Conservation (phyloP, 2,329 filamentous ascomycete genomes). For the Thielaviopsis ethacetica region DNA sequence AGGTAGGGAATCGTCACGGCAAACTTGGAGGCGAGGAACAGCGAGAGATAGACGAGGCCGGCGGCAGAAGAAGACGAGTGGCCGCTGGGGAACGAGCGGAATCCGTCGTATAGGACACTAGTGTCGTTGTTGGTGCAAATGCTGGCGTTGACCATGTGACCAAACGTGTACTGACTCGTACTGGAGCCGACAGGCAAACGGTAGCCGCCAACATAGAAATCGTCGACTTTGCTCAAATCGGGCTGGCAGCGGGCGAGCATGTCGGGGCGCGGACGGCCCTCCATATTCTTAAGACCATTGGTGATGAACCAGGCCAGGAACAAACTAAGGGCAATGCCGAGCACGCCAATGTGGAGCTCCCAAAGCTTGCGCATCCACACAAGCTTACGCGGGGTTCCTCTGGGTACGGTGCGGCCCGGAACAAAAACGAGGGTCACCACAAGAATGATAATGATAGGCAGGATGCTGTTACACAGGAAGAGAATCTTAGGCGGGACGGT, state of each 20-base stretch:
- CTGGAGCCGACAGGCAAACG: slow-evolving; percentile 37
- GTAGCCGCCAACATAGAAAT: slow-evolving; percentile 48
- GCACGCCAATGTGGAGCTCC: slow-evolving; percentile 76
- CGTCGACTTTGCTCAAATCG: slow-evolving; percentile 44
- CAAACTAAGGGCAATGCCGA: slow-evolving; percentile 61
- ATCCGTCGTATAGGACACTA: slow-evolving; percentile 56
- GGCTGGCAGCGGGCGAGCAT: slow-evolving; percentile 65
- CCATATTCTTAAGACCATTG: slow-evolving; percentile 67
- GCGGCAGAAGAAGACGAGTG: slow-evolving; percentile 52
- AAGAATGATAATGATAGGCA: slow-evolving; percentile 52
- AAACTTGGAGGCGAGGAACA: slow-evolving; percentile 77
- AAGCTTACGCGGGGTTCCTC: slow-evolving; percentile 42
- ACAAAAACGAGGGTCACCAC: slow-evolving; percentile 53
- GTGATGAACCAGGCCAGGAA: slow-evolving; percentile 65
- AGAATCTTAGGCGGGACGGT: slow-evolving; percentile 56
- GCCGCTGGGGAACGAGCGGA: slow-evolving; percentile 54
- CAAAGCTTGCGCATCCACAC: slow-evolving; percentile 74
- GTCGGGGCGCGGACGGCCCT: slow-evolving; percentile 61
- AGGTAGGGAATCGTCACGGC: slow-evolving; percentile 58
- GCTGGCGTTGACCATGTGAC: slow-evolving; percentile 46
- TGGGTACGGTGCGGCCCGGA: slow-evolving; percentile 51
- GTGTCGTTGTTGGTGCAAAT: slow-evolving; percentile 58
- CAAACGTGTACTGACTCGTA: slow-evolving; percentile 2
- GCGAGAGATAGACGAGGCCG: slow-evolving; percentile 68
- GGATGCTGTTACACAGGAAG: slow-evolving; percentile 42